Evolutionary conservation across 192 early-diverging fungal species (phyloP), one percentile per base, ranked within the genome.

Genomic region (Diversispora eburnea): DNA sequence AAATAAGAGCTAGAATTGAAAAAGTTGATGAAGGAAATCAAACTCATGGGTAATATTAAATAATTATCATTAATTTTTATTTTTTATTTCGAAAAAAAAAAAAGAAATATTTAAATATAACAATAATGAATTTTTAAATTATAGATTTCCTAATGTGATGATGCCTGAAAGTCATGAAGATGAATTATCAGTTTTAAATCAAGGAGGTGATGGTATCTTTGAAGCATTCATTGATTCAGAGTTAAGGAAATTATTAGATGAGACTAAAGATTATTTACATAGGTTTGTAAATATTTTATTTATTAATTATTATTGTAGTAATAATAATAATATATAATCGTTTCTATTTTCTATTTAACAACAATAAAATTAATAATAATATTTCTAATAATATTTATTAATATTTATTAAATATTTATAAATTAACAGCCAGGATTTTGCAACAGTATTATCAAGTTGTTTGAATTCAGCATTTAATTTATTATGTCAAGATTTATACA

Each of bases 201-300:
- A 91, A 43, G 85, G 82, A 33, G 87, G 88, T 10, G 79, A 78
- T 59, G 60, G 72, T 48, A 77, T 22, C 57, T 84, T 72, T 49
- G 75, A 72, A 80, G 81, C 62, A 70, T 77, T 56, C 70, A 85
- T 89, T 25, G 89, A 91, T 49, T 75, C 85, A 7, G 81, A 86
- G 43, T 84, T 98, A 43, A 83, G 84, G 46, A 84, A 79, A 45
- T 82, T 97, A 56, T 76, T 98, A 67, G 88, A 96, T 79, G 94
- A 97, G 82, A 91, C 91, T 3, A 88, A 92, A 25, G 95, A 98
- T 77, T 89, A 94, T 56, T 83, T 97, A 59, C 93, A 97, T 66
- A 90, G 89, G 88, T 89, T 81, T 72, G 17, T 57, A 56, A 56
- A 5, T n/a, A 56, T 22, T 22, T 66, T 33, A 63, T 55, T 54